Conservation (phyloP, 2,329 filamentous ascomycete genomes). For the Fusarium praegraminearum region DNA sequence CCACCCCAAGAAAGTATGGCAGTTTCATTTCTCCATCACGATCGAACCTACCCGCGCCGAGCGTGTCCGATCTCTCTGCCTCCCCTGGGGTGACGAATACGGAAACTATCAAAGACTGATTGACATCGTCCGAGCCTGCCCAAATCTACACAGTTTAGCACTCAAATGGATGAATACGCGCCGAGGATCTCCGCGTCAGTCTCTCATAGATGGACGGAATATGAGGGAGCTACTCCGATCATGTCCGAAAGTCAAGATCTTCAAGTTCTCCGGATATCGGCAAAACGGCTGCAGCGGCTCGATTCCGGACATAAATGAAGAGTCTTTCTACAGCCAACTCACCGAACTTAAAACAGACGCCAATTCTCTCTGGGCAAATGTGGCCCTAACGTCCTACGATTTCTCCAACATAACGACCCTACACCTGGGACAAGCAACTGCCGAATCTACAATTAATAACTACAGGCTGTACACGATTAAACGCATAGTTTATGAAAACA, state of each 20-base stretch:
- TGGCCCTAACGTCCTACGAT: background rate
- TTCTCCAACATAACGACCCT: background rate
- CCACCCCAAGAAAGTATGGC: rapidly evolving
- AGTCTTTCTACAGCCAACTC: background rate
- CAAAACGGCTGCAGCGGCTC: too few species aligned
- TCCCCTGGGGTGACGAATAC: background rate
- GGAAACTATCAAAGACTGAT: background rate
- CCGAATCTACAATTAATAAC: rapidly evolving
- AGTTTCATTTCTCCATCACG: constrained; percentile 2
- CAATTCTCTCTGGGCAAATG: background rate
- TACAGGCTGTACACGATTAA: rapidly evolving
- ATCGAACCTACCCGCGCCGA: constrained; percentile 16
- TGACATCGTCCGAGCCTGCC: constrained; percentile 7
- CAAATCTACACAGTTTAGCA: constrained; percentile 4
- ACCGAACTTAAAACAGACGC: background rate
- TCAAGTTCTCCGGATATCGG: background rate
- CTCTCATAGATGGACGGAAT: background rate
- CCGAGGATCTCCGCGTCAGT: too few species aligned
- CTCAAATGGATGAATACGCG: background rate
- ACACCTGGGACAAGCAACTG: too few species aligned
- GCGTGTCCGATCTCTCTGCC: constrained; percentile 2
- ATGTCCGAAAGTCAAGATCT: constrained; percentile 9
- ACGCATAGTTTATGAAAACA: background rate
- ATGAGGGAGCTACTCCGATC: constrained; percentile 5
- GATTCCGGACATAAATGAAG: background rate